Conservation (phyloP, 2,329 filamentous ascomycete species). For the Colletotrichum agaves region DNA sequence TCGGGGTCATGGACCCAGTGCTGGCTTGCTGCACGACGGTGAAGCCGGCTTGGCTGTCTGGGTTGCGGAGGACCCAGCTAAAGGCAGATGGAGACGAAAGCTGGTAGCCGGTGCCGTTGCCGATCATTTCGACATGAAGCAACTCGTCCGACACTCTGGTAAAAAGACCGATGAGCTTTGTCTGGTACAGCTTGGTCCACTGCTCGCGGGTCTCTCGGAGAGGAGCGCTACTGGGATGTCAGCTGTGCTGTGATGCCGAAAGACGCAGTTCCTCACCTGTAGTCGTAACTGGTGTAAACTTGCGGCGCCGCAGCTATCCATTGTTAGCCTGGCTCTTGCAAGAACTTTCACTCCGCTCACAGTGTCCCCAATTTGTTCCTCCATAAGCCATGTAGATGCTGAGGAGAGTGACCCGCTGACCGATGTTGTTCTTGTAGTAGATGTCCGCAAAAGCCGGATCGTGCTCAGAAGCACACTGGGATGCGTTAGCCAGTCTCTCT, state of each 20-base stretch:
- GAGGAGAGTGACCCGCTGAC: slow-evolving; percentile 73
- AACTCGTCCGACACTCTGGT: slow-evolving; percentile 62
- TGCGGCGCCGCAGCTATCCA: slow-evolving; percentile 47
- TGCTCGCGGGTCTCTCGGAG: slow-evolving; percentile 65
- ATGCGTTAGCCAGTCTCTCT: slow-evolving; percentile 63
- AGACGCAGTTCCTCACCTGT: slow-evolving; percentile 43
- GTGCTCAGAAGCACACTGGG: slow-evolving; percentile 68
- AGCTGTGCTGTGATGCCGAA: background rate
- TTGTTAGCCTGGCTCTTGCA: background rate
- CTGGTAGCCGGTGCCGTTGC: slow-evolving; percentile 60
- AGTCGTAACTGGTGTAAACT: slow-evolving; percentile 69
- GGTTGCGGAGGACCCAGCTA: slow-evolving; percentile 64
- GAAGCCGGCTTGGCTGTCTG: slow-evolving; percentile 60
- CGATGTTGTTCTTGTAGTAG: slow-evolving; percentile 81
- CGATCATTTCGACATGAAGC: slow-evolving; percentile 62
- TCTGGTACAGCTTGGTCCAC: slow-evolving; percentile 63
- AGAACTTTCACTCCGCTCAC: background rate
- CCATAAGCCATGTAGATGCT: slow-evolving; percentile 84
- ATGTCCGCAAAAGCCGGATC: slow-evolving; percentile 80
- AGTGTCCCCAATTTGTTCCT: slow-evolving; percentile 85
- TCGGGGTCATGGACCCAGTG: slow-evolving; percentile 55
- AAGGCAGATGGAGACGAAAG: slow-evolving; percentile 51
- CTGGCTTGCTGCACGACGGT: slow-evolving; percentile 59
- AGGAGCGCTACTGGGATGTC: slow-evolving; percentile 49
- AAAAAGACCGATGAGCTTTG: slow-evolving; percentile 65